phyloP scores from a whole-genome alignment of 73 alveolate species.

The Tetrahymena malaccensis region DNA sequence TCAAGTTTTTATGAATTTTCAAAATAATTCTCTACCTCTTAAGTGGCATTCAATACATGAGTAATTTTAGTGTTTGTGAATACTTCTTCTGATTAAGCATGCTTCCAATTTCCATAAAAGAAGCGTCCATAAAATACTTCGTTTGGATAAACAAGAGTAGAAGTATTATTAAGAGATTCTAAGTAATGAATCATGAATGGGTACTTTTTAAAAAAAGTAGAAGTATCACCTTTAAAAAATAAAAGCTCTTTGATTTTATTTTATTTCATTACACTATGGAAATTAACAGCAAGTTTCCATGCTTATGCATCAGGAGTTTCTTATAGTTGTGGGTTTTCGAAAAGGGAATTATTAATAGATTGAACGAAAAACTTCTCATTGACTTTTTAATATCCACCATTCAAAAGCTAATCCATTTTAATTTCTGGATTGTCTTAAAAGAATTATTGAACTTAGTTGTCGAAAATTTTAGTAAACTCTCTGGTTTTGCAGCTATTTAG shows the following conservation, averaged over 20 bases:
- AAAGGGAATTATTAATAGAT: not conserved
- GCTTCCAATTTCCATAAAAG: not conserved
- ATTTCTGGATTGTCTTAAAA: not conserved
- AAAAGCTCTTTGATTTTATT: not conserved
- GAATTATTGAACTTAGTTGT: not conserved
- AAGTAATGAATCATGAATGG: not conserved
- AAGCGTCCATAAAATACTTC: not conserved
- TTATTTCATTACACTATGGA: not conserved
- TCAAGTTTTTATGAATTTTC: constrained; percentile 17
- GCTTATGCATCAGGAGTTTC: not conserved
- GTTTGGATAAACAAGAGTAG: not conserved
- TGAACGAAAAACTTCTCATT: not conserved
- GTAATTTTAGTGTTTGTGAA: constrained; percentile 35
- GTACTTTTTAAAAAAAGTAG: not conserved
- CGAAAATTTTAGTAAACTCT: not conserved
- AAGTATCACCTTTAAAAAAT: not conserved
- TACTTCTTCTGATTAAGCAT: not conserved
- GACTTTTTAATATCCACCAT: not conserved
- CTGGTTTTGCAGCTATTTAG: not conserved
- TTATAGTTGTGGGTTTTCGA: not conserved
- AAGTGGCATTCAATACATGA: constrained; percentile 60
- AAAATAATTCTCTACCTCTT: constrained; percentile 57
- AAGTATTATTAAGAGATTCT: not conserved
- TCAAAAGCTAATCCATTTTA: not conserved
- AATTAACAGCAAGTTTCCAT: not conserved